These are phyloP conservation scores for Arachnomyces sp. DNA, from an alignment of 2,329 filamentous ascomycete species.

Conservation along the genomic window DNA sequence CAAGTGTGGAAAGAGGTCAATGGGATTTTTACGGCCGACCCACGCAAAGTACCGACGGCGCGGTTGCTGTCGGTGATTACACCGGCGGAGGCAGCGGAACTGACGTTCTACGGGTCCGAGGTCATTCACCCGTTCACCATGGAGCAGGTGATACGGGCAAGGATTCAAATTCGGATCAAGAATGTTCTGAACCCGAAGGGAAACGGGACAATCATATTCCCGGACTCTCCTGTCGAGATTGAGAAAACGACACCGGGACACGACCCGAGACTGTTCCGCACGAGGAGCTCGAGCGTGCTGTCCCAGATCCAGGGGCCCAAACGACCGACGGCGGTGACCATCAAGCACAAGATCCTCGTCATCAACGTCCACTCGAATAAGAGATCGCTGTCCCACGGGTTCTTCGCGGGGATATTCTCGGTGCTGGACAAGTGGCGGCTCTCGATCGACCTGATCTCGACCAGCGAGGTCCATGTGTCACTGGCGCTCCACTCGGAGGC, in stretches of 20 bases:
- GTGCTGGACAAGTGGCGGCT: conserved; percentile 80
- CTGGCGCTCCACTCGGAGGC: conserved; percentile 85
- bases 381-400: conserved; percentile 88
- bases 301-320: conserved; percentile 53
- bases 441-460: conserved; percentile 93
- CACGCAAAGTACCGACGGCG: conserved; percentile 86
- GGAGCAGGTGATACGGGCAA: conserved; percentile 70
- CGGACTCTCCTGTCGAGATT: conserved; percentile 55
- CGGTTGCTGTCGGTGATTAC: conserved; percentile 80
- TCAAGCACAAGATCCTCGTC: conserved; percentile 93
- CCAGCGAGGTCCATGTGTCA: conserved; percentile 91
- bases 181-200: conserved; percentile 61
- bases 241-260: conserved; percentile 45
- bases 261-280: conserved; percentile 47
- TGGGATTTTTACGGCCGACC: conserved; percentile 82
- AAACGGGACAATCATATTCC: conserved; percentile 59
- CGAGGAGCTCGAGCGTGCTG: conserved; percentile 40
- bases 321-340: conserved; percentile 81
- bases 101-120: conserved; percentile 90
- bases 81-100: conserved; percentile 85
- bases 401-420: conserved; percentile 87
- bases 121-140: conserved; percentile 99
- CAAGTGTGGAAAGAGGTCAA: conserved; percentile 99
- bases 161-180: conserved; percentile 61
- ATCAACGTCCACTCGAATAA: conserved; percentile 98